Conservation (phyloP, 1,139 yeast species). For the Lodderomyces parapsilosis region DNA sequence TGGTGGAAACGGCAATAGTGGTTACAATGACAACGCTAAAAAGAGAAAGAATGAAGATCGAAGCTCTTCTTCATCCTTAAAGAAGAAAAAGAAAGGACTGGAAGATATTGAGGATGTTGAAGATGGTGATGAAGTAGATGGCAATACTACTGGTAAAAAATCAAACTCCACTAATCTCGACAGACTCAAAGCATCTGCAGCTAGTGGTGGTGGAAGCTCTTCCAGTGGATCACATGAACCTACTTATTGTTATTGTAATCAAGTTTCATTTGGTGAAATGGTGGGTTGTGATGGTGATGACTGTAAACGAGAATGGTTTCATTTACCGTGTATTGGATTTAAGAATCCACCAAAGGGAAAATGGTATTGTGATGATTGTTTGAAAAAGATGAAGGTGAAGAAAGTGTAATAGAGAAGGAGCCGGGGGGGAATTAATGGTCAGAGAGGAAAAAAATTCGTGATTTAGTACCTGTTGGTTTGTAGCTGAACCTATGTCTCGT, state of each 20-base stretch:
- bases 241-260: conserved; percentile 92
- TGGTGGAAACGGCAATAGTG: conserved; percentile 7
- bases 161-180: neutral
- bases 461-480: no score
- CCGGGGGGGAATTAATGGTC: no score
- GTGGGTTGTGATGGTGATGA: conserved; percentile 96
- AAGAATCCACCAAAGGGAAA: conserved; percentile 91
- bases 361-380: conserved; percentile 96
- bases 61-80: conserved; percentile 2
- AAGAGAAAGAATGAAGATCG: conserved; percentile 5
- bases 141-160: conserved; percentile 1
- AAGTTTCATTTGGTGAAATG: conserved; percentile 97
- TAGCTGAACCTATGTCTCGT: no score
- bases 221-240: conserved; percentile 52
- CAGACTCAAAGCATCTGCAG: neutral
- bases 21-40: conserved; percentile 1
- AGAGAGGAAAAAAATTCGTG: no score
- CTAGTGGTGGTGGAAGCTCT: neutral
- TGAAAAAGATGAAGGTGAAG: conserved; percentile 31
- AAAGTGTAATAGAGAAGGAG: neutral
- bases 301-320: conserved; percentile 96
- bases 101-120: conserved; percentile 6
- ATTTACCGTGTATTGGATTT: conserved; percentile 91
- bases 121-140: conserved; percentile 3
- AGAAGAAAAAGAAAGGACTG: conserved; percentile 7